Evolutionary conservation across 495 filamentous ascomycete species (phyloP), one percentile per base, ranked within the genome.

Genomic region (Penicillium coprophilum): DNA sequence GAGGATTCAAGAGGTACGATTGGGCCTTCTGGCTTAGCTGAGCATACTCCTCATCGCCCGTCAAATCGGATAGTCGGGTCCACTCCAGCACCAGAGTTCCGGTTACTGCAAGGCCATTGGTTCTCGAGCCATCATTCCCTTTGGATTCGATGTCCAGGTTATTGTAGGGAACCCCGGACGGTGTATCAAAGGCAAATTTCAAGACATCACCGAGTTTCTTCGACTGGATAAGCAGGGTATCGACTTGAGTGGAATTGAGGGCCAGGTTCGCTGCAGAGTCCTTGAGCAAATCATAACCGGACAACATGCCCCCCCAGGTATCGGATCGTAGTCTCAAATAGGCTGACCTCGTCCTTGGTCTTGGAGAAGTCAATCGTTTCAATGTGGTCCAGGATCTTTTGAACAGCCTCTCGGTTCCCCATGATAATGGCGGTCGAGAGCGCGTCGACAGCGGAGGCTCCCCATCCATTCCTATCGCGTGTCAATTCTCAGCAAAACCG

Each of bases 301-400:
- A 89, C 40, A 95, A 59, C 59, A 96, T 76, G 17, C 91, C 91
- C 15, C 15, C 78, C 91, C 4, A 96, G 74, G 60, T 95, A 96
- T 4, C 91, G 87, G 63, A 96, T 96, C 3, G 90, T 95, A 3
- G 91, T 96, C 71, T 96, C 91, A 56, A 96, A 96, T 28, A 96
- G 72, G 53, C 86, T 91, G 57, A 95, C 84, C 31, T 55, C 32
- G 13, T 73, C 74, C 1, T 64, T 53, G 4, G 88, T 87, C 17
- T 71, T 74, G 48, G 79, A 79, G 58, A 89, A 96, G 71, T 96
- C 76, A 59, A 95, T 83, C 0, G 67, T 77, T 0, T 80, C 74
- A 41, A 96, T 80, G 66, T 83, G 86, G 20, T 87, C 76, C 4
- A 95, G 63, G 44, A 94, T 91, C 30, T 83, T 73, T 19, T 82